phyloP scores from a whole-genome alignment of 257 asterid species.

The Plantago elongata region DNA sequence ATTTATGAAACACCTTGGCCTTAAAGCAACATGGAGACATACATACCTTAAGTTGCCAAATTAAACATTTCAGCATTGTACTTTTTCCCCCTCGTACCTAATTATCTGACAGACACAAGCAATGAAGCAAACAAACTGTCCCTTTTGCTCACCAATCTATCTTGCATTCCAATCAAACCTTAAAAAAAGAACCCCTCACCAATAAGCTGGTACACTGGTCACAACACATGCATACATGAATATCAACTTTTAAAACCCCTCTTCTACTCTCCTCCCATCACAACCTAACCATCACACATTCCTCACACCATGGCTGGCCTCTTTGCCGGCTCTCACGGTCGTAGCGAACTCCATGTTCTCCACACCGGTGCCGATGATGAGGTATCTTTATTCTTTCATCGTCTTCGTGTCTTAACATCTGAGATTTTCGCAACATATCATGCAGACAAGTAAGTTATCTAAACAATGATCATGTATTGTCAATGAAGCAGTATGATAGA shows the following conservation, averaged over 20 bases:
- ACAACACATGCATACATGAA: slow-evolving; percentile 21
- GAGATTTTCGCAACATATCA: no score
- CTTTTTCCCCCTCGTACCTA: slow-evolving; percentile 15
- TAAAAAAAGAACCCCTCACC: slow-evolving; percentile 47
- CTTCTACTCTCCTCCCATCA: slow-evolving; percentile 5
- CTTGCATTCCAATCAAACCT: slow-evolving; percentile 68
- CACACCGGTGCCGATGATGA: slow-evolving; percentile 37
- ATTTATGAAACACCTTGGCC: slow-evolving; percentile 17
- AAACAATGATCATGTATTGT: background rate
- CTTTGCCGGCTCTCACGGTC: slow-evolving; percentile 38
- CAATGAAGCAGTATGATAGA: slow-evolving; percentile 8
- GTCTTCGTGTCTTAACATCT: background rate
- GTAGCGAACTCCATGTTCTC: slow-evolving; percentile 33
- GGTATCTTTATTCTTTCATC: background rate
- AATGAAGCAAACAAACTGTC: slow-evolving; percentile 38
- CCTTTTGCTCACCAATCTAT: slow-evolving; percentile 30
- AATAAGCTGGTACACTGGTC: slow-evolving; percentile 43
- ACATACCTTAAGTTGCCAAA: background rate
- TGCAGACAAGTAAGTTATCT: background rate
- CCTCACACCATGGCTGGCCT: slow-evolving; percentile 48
- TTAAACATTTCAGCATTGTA: background rate
- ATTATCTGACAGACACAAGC: slow-evolving; percentile 25
- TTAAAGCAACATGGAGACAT: slow-evolving; percentile 26
- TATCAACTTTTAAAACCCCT: slow-evolving; percentile 28
- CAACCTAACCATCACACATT: slow-evolving; percentile 2